These are phyloP conservation scores for Zopfia rhizophila DNA, from an alignment of 2,329 filamentous ascomycete species.

Conservation along the genomic window DNA sequence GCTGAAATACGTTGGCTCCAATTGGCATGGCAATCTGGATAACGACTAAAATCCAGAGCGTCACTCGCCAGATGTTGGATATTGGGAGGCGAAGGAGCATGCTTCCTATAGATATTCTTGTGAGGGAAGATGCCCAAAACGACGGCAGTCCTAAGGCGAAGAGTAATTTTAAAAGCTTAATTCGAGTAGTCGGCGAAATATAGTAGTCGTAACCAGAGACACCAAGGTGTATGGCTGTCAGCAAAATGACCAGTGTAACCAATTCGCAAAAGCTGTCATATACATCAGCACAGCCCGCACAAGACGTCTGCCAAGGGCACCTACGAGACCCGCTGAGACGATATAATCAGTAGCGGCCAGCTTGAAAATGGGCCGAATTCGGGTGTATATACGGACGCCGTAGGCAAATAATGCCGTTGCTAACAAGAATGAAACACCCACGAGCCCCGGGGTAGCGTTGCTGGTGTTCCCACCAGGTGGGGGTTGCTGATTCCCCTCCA, in stretches of 20 bases:
- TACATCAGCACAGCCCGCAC: too few relatives aligned
- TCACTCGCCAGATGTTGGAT: constrained; percentile 15
- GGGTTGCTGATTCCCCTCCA: too few relatives aligned
- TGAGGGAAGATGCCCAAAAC: constrained; percentile 17
- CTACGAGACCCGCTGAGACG: constrained; percentile 10
- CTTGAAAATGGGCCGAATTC: constrained; percentile 12
- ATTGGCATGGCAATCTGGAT: constrained; percentile 16
- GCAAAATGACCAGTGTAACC: constrained; percentile 5
- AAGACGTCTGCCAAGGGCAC: constrained; percentile 3
- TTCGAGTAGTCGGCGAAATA: constrained; percentile 11
- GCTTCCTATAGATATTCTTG: constrained; percentile 17
- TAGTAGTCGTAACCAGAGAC: constrained; percentile 13
- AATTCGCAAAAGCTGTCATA: constrained; percentile 14
- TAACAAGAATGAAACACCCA: constrained; percentile 12
- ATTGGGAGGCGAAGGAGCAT: constrained; percentile 17
- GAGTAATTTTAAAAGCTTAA: constrained; percentile 5
- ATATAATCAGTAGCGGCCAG: constrained; percentile 13
- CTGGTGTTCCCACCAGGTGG: too few relatives aligned
- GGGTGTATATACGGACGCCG: constrained; percentile 10
- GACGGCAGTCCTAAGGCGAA: constrained; percentile 9
- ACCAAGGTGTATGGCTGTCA: constrained; percentile 7
- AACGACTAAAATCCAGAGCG: constrained; percentile 11
- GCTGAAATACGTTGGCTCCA: constrained; percentile 8
- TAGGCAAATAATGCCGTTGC: constrained; percentile 8
- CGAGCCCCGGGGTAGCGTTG: constrained; percentile 13